Percentiles rank a stretch among this genome's conserved stretches.
These are phyloP conservation scores for Tricharina praecox DNA, from an alignment of 495 filamentous ascomycete species.

Conservation along the genomic window DNA sequence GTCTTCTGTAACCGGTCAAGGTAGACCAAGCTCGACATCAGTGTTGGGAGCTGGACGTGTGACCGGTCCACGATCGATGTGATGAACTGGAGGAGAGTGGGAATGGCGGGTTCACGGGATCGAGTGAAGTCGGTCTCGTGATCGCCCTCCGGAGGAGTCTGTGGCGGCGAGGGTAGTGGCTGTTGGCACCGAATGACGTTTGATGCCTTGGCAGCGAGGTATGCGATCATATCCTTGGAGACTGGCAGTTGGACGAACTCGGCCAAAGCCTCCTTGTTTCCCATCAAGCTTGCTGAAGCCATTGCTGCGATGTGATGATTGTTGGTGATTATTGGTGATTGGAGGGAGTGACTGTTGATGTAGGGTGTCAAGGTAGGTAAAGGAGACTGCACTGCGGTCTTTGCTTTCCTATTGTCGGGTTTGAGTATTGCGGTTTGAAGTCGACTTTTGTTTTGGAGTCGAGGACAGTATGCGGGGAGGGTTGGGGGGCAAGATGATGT, in stretches of 20 bases:
- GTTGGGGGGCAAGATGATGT: too few species aligned
- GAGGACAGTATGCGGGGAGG: too few species aligned
- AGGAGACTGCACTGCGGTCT: not conserved
- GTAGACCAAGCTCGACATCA: constrained; percentile 94
- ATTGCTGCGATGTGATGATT: not conserved
- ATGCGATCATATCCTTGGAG: constrained; percentile 63
- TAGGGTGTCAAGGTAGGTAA: not conserved
- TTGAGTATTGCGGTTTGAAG: not conserved
- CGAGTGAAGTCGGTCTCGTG: constrained; percentile 13
- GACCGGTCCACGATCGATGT: constrained; percentile 74
- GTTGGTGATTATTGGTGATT: too few species aligned
- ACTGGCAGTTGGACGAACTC: constrained; percentile 75
- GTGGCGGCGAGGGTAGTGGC: constrained; percentile 45
- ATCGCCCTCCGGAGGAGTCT: constrained; percentile 44
- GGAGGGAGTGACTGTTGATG: not conserved
- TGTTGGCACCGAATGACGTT: constrained; percentile 85
- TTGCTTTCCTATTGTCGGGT: not conserved
- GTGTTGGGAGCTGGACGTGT: constrained; percentile 88
- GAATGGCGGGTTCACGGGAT: constrained; percentile 37
- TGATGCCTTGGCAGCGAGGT: constrained; percentile 65
- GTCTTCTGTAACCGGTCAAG: constrained; percentile 64
- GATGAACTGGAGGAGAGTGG: constrained; percentile 79
- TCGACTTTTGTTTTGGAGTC: too few species aligned
- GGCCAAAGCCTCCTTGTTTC: constrained; percentile 68
- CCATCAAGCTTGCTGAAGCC: constrained; percentile 11